phyloP scores from a whole-genome alignment of 768 basidiomycete genomes.

The Amanita muscaria region DNA sequence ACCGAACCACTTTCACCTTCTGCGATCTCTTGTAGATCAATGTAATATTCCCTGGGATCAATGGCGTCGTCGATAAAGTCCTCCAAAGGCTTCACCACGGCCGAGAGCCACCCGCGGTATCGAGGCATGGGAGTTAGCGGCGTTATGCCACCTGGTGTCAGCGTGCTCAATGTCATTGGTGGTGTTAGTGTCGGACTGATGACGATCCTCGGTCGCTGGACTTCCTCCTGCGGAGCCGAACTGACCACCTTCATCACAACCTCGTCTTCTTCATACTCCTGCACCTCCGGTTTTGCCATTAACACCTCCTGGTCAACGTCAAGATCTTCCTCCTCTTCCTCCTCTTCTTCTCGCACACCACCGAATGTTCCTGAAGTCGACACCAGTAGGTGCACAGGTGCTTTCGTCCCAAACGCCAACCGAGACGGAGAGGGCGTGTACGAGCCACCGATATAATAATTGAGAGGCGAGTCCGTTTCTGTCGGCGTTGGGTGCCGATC shows the following conservation, averaged over 20 bases:
- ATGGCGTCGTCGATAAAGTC: conserved; percentile 54
- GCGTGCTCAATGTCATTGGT: conserved; percentile 12
- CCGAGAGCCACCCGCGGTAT: conserved; percentile 57
- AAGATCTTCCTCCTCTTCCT: conserved; percentile 12
- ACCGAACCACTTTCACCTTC: conserved; percentile 80
- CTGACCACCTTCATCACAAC: background rate
- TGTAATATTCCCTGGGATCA: conserved; percentile 57
- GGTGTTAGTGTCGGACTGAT: conserved; percentile 20
- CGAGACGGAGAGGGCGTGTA: conserved; percentile 21
- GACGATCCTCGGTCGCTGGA: conserved; percentile 24
- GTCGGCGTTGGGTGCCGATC: conserved; percentile 31
- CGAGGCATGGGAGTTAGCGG: conserved; percentile 37
- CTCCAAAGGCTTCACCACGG: conserved; percentile 47
- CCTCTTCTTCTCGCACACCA: conserved; percentile 16
- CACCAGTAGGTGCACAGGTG: conserved; percentile 16
- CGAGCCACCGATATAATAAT: conserved; percentile 29
- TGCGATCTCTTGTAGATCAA: conserved; percentile 67
- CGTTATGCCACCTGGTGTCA: conserved; percentile 21
- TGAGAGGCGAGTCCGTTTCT: conserved; percentile 21
- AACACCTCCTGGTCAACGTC: conserved; percentile 14
- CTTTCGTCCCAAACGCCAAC: conserved; percentile 13
- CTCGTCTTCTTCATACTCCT: background rate
- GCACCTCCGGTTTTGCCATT: too few species aligned
- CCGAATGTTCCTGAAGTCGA: conserved; percentile 32
- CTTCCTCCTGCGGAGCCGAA: too few species aligned